Evolutionary conservation across 129 eudicot genomes (phyloP), one percentile per base, ranked within the genome.

Genomic region (Saussurea involucrata): DNA sequence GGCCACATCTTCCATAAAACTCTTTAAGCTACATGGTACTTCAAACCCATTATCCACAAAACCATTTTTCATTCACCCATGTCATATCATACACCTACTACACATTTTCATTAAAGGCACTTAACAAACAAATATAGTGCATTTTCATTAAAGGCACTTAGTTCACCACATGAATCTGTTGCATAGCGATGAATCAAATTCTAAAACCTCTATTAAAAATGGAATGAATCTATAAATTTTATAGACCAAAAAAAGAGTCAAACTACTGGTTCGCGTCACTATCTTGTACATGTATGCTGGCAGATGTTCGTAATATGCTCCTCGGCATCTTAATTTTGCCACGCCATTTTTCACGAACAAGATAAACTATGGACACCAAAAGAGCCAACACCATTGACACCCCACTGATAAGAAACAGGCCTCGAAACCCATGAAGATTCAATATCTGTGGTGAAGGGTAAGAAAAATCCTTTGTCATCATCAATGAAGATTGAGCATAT

Each of bases 381-480:
- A 79, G 73, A 1, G 74, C 78, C 9, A 65, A 72, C 6, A 20
- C 74, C 72, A 80, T 72, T 8, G 84, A 74, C 15, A 73, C 63
- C 40, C 69, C 79, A 8, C 69, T 68, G 21, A 66, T 64, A 64
- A 71, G 27, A 65, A 72, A 71, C 13, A 80, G 58, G 65, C 83
- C 83, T 12, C 74, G 44, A 53, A 78, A 20, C 28, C 81, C 27
- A 15, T 78, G 3, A 69, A 78, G 63, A 58, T 78, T 37, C 60
- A 71, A 28, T 28, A 67, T 66, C 3, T 21, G 34, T 21, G 53
- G 60, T 42, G 83, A 18, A 55, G 37, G 40, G 13, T 24, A 17
- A 20, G 77, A 72, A 25, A 22, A 8, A 29, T 65, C 80, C 3
- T 44, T 44, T 12, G 72, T 42, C 18, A 75, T 42, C 18, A 75